A percentile compares a stretch with the other conserved stretches of the same genome.
Evolutionary conservation across 176 grass and related monocot genomes (phyloP).

Genomic region (Oryza coarctata): DNA sequence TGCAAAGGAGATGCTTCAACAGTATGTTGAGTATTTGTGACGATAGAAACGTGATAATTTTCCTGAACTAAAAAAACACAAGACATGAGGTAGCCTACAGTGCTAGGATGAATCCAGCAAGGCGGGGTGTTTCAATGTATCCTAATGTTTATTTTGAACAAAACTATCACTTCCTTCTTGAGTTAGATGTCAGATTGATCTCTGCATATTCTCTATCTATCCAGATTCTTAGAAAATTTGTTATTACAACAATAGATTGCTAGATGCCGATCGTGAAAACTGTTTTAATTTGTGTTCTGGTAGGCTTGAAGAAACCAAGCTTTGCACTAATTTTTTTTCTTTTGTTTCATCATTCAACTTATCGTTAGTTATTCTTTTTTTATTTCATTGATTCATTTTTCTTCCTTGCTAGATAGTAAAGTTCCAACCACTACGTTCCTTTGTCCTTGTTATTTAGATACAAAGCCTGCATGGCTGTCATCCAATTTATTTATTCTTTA

Average conservation of each 20-base stretch:
- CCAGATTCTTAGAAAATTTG: background rate
- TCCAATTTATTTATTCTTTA: background rate
- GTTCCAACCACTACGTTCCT: background rate
- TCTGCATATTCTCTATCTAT: background rate
- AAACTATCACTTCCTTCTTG: background rate
- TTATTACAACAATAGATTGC: background rate
- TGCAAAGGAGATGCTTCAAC: background rate
- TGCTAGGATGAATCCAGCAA: background rate
- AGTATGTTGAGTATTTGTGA: background rate
- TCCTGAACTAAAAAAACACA: background rate
- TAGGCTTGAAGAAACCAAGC: background rate
- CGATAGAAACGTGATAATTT: background rate
- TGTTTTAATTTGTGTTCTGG: background rate
- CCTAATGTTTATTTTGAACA: background rate
- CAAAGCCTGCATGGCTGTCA: background rate
- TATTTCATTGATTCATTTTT: background rate
- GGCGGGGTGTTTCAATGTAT: background rate
- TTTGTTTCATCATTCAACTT: background rate
- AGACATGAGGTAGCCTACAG: background rate
- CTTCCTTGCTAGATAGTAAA: background rate
- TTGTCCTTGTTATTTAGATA: background rate
- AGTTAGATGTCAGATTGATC: background rate
- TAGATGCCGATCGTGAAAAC: background rate
- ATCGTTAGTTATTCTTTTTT: background rate
- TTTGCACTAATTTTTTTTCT: background rate